Evolutionary conservation across 2,329 filamentous ascomycete genomes (phyloP).

Genomic region (Chaetomiaceae sp.): DNA sequence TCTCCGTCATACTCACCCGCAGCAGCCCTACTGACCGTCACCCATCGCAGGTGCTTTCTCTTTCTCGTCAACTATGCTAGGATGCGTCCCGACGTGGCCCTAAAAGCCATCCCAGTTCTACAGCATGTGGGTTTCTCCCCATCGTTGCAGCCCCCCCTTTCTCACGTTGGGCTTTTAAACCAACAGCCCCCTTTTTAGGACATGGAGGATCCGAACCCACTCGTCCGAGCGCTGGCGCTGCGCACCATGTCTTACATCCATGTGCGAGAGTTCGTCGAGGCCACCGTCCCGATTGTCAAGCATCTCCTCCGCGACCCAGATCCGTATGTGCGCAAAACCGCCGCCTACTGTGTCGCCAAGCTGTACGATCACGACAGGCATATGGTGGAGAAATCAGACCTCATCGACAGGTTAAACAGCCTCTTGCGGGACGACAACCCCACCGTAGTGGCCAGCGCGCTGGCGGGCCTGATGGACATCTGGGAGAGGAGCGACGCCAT

Average conservation of each 20-base stretch:
- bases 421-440: slow-evolving; percentile 94
- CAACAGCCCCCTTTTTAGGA: slow-evolving; percentile 49
- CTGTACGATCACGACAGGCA: slow-evolving; percentile 92
- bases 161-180: slow-evolving; percentile 13
- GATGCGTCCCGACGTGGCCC: slow-evolving; percentile 85
- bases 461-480: slow-evolving; percentile 91
- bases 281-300: slow-evolving; percentile 79
- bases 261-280: slow-evolving; percentile 90
- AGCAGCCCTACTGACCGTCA: neutral
- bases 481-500: slow-evolving; percentile 98
- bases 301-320: slow-evolving; percentile 77
- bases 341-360: slow-evolving; percentile 93
- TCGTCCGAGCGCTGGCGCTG: slow-evolving; percentile 85
- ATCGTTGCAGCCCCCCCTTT: no score
- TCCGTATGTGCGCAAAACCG: slow-evolving; percentile 95
- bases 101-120: slow-evolving; percentile 86
- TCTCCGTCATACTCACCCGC: slow-evolving; percentile 25
- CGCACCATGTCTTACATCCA: slow-evolving; percentile 97
- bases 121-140: slow-evolving; percentile 54
- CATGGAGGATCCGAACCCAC: slow-evolving; percentile 85
- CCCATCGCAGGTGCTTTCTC: slow-evolving; percentile 73
- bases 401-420: slow-evolving; percentile 85
- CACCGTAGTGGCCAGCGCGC: slow-evolving; percentile 89
- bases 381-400: slow-evolving; percentile 81
- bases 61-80: slow-evolving; percentile 96